Conservation (phyloP, 139 green algal species). For the Desmodesmus armatus region DNA sequence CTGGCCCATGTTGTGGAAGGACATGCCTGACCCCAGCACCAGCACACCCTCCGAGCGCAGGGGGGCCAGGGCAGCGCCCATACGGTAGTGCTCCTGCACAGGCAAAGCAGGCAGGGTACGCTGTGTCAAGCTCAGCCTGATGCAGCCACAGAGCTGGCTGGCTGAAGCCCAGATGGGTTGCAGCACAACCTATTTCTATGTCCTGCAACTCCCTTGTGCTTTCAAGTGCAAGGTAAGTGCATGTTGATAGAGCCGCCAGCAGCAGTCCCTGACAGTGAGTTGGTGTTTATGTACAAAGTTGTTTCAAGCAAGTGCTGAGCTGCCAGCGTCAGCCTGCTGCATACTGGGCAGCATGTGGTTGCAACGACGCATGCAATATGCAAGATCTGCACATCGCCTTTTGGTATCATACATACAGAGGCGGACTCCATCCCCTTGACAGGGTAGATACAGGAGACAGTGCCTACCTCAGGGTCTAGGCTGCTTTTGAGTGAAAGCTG, state of each 20-base stretch:
- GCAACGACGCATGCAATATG: not conserved
- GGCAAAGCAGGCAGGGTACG: not conserved
- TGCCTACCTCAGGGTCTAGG: slow-evolving; percentile 56
- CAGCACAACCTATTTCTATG: not conserved
- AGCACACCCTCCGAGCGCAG: slow-evolving; percentile 82
- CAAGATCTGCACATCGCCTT: not conserved
- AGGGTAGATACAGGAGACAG: no score
- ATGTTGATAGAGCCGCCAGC: no score
- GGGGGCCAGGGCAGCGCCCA: slow-evolving; percentile 78
- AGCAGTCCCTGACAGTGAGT: not conserved
- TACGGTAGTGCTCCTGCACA: slow-evolving; percentile 55
- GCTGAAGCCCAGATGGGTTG: not conserved
- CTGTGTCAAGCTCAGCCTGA: not conserved
- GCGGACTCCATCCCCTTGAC: not conserved
- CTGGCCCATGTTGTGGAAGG: slow-evolving; percentile 75
- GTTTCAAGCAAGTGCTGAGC: not conserved
- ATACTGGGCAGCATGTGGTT: no score
- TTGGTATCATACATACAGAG: not conserved
- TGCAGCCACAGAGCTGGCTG: not conserved
- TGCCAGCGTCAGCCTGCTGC: no score
- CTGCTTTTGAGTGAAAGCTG: slow-evolving; percentile 65
- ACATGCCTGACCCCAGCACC: slow-evolving; percentile 69
- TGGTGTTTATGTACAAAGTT: not conserved
- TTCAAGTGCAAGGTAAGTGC: no score
- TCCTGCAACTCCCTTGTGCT: not conserved